Evolutionary conservation across 75 land plant species (phyloP), one percentile per base, ranked within the genome.

Genomic region (Selaginella moellendorffii): DNA sequence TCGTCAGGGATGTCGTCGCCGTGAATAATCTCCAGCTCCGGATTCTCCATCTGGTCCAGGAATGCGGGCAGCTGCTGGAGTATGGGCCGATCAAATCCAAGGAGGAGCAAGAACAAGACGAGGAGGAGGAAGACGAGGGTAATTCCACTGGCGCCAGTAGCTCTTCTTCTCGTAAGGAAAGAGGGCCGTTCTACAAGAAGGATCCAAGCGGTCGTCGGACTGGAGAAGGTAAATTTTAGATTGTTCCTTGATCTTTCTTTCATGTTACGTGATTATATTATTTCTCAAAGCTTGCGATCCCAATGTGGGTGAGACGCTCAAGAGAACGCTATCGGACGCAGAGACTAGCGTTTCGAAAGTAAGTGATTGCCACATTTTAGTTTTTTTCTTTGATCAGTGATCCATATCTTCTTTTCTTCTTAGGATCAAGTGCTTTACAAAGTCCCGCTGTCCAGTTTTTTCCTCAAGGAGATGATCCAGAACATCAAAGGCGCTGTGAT

Each of bases 401-500:
- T 26, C 30, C 30, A 64, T 46, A 64, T 64, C 8, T 64, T 64
- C 30, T 1, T 36, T 8, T 1, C 27, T 63, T 0, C 14, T 64
- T 51, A 78, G 80, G 69, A 70, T 17, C 78, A 78, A 63, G 74
- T 70, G 25, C 25, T 70, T 0, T 54, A 66, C 24, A 75, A 75
- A 54, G 26, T 62, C 22, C 65, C 69, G 24, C 31, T 78, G 5
- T 71, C 64, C 8, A 27, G 59, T 29, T 23, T 0, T 1, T 31
- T 66, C 22, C 42, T 78, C 64, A 74, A 70, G 56, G 78, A 78
- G 1, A 72, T 64, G 10, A 19, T 78, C 18, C 65, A 70, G 36
- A 67, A 66, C 26, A 77, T 74, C 1, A 77, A 67, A 27, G 80
- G 73, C 26, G 78, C 80, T 12, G 66, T 75, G 9, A 74, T 70